A percentile compares a stretch with the other conserved stretches of the same genome.
phyloP scores from a whole-genome alignment of 306 rosid genomes.

The Citrullus colocynthis region DNA sequence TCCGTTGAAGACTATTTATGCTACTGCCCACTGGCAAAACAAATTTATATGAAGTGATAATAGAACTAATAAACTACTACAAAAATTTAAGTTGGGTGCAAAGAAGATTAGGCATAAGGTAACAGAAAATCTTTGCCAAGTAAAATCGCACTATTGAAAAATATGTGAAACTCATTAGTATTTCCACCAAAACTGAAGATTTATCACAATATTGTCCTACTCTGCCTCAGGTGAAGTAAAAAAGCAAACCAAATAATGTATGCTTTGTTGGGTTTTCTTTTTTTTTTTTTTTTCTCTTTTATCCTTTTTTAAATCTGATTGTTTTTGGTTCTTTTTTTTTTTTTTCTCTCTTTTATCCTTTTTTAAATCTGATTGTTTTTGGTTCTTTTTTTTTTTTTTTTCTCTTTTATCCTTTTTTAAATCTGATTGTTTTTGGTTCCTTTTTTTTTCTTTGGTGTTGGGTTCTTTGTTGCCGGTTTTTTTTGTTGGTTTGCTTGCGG shows the following conservation, averaged over 20 bases:
- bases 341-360: too few species aligned
- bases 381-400: too few species aligned
- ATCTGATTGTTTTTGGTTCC: too few species aligned
- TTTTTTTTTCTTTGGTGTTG: too few species aligned
- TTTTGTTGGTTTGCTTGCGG: too few species aligned
- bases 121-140: neutral
- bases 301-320: too few species aligned
- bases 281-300: too few species aligned
- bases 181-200: neutral
- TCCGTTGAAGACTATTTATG: slow-evolving; percentile 45
- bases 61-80: neutral
- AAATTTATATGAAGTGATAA: slow-evolving; percentile 5
- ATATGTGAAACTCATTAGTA: neutral
- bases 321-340: too few species aligned
- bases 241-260: neutral
- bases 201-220: neutral
- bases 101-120: neutral
- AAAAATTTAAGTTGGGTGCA: neutral
- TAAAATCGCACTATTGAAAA: neutral
- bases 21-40: slow-evolving; percentile 74
- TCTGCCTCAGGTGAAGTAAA: neutral
- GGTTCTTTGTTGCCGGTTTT: too few species aligned
- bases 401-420: too few species aligned
- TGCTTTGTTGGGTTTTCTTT: neutral
- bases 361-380: too few species aligned